Percentiles rank a stretch among this genome's conserved stretches.
These are phyloP conservation scores for Globisporangium rhizosaccharum DNA, from an alignment of 352 stramenopile genomes.

Conservation along the genomic window DNA sequence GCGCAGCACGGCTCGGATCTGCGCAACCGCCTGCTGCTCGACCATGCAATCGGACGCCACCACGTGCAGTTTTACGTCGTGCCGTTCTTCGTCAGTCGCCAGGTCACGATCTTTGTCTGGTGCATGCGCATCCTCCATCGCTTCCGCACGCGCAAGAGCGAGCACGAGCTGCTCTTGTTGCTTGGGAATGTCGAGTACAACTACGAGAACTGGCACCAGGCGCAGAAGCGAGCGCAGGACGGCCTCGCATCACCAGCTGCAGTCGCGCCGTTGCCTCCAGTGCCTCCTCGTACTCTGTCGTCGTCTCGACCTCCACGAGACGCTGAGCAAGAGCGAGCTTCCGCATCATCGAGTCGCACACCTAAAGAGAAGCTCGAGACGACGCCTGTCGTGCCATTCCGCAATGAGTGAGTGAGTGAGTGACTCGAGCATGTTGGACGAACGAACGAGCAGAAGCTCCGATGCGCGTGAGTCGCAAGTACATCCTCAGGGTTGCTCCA, in stretches of 20 bases:
- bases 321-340: no score
- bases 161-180: slow-evolving; percentile 10
- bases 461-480: no score
- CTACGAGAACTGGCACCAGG: slow-evolving; percentile 3
- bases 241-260: background rate
- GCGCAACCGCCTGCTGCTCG: slow-evolving; percentile 13
- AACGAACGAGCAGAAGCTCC: no score
- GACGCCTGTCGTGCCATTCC: no score
- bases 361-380: no score
- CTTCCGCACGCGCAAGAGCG: slow-evolving; percentile 6
- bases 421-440: no score
- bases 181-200: slow-evolving; percentile 17
- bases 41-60: slow-evolving; percentile 2
- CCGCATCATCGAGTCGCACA: no score
- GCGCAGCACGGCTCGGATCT: slow-evolving; percentile 5
- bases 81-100: slow-evolving; percentile 16
- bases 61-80: slow-evolving; percentile 8
- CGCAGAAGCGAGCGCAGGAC: background rate
- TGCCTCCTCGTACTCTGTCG: no score
- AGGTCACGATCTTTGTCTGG: slow-evolving; percentile 13
- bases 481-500: no score
- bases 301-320: no score
- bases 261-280: background rate
- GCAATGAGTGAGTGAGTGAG: no score
- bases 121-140: slow-evolving; percentile 7